A percentile compares a stretch with the other conserved stretches of the same genome.
Conservation (phyloP, 345 rosid genomes). For the Aquilaria yunnanensis region DNA sequence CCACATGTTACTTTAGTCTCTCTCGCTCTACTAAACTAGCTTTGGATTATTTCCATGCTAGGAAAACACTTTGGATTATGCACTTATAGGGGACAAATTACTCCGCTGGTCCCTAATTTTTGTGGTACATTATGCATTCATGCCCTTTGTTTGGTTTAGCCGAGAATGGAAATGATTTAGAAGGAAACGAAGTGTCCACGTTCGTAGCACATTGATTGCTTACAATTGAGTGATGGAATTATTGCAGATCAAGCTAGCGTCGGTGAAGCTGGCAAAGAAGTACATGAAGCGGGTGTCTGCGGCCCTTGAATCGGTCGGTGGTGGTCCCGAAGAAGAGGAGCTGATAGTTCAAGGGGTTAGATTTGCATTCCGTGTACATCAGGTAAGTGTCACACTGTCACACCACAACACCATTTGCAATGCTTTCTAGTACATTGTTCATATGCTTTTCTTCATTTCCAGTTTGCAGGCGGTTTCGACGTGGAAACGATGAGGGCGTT, state of each 20-base stretch:
- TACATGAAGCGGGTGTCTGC: conserved; percentile 96
- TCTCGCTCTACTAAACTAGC: too few relatives aligned
- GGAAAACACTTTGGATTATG: too few relatives aligned
- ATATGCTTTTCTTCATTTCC: neutral
- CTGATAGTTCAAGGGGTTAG: conserved; percentile 87
- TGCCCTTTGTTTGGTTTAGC: too few relatives aligned
- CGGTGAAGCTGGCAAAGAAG: conserved; percentile 93
- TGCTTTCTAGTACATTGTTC: too few relatives aligned
- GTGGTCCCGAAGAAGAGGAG: conserved; percentile 91
- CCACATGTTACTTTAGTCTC: neutral
- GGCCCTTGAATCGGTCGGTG: conserved; percentile 57
- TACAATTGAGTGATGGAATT: neutral
- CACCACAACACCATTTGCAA: neutral
- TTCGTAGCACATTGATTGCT: too few relatives aligned
- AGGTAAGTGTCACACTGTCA: conserved; percentile 37
- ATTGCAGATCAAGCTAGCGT: conserved; percentile 76
- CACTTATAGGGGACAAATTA: too few relatives aligned
- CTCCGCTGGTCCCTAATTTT: too few relatives aligned
- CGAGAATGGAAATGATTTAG: neutral
- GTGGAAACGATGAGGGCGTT: conserved; percentile 95
- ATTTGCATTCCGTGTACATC: conserved; percentile 98
- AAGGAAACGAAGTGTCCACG: neutral
- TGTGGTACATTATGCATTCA: too few relatives aligned
- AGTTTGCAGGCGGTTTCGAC: conserved; percentile 98
- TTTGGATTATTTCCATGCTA: too few relatives aligned